Base-by-base conservation (phyloP, 768 basidiomycete species). In the Suillus subalutaceus region DNA sequence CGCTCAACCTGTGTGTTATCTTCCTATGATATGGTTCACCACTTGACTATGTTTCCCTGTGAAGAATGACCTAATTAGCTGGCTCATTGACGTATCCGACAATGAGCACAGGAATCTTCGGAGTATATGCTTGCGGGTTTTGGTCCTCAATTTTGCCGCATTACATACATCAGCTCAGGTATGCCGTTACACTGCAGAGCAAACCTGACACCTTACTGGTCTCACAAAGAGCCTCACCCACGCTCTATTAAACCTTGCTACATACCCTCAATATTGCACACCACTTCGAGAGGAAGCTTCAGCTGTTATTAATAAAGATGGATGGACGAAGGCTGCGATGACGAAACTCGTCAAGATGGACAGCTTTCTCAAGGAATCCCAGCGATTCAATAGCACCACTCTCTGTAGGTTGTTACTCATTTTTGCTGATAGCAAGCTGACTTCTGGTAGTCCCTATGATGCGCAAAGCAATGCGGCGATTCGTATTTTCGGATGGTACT, bases 301-400 rank as follows among this genome's bases (percentile, higher is more conserved):
- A 64, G 68, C 64, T 12, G 74, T 79, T 9, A 66, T 80, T 32
- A 62, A 67, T 15, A 67, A 69, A 41, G 68, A 79, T n/a, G 79
- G 72, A 40, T 81, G 77, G 74, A 72, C 71, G 3, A 79, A 77
- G 67, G 65, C 68, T 35, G 73, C 73, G 15, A 73, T 82, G 71
- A 71, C 65, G 9, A 76, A 72, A 66, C 66, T 81, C 69, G 72
- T 75, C 66, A 78, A 78, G 69, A 69, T 81, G 63, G 82, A 83
- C 63, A 84, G 81, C 61, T 83, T 84, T 68, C 61, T 84, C 62
- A 79, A 78, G 61, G 83, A 83, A 66, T 77, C 78, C 3, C 76
- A 79, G 67, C 75, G 82, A 38, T 37, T 77, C 15, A 77, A 75
- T 7, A 77, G 78, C 12, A 73, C 79, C 26, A 77, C 70, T 46